These are phyloP conservation scores for Zymoseptoria passerinii DNA, from an alignment of 2,329 filamentous ascomycete genomes.

Conservation along the genomic window DNA sequence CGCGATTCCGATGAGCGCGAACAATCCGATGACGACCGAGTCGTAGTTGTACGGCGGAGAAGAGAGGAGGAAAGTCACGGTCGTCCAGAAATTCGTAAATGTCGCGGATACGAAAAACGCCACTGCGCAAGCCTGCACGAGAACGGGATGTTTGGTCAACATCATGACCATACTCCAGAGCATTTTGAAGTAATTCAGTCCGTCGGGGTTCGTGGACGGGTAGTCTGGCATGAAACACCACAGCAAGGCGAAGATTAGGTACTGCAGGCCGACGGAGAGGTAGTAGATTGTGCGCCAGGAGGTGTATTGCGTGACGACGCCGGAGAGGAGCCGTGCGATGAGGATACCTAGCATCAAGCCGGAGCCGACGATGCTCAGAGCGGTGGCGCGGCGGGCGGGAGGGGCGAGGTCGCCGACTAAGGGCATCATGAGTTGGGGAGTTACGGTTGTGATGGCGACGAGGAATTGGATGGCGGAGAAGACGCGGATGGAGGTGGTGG, in stretches of 20 bases:
- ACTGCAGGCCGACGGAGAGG: conserved; percentile 65
- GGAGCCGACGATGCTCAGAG: conserved; percentile 65
- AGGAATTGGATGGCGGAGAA: conserved; percentile 67
- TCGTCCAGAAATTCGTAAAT: conserved; percentile 65
- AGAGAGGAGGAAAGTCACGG: conserved; percentile 69
- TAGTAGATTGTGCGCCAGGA: conserved; percentile 73
- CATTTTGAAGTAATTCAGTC: conserved; percentile 57
- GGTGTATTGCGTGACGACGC: conserved; percentile 64
- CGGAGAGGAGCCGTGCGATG: conserved; percentile 65
- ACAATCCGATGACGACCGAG: conserved; percentile 64
- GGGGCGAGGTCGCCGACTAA: conserved; percentile 72
- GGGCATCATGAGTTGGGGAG: conserved; percentile 66
- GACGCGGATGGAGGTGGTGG: conserved; percentile 55
- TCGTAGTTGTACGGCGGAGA: conserved; percentile 60
- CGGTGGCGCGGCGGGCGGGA: conserved; percentile 56
- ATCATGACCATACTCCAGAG: conserved; percentile 58
- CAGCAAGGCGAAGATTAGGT: conserved; percentile 54
- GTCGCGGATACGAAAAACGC: conserved; percentile 53
- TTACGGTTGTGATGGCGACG: conserved; percentile 69
- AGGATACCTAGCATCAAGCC: conserved; percentile 69
- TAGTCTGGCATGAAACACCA: conserved; percentile 76
- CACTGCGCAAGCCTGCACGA: conserved; percentile 62
- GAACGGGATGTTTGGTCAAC: conserved; percentile 55
- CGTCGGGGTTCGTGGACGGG: conserved; percentile 60
- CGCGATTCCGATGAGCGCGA: conserved; percentile 67